Conservation (phyloP, 345 rosid genomes). For the Odontarrhena argentea region DNA sequence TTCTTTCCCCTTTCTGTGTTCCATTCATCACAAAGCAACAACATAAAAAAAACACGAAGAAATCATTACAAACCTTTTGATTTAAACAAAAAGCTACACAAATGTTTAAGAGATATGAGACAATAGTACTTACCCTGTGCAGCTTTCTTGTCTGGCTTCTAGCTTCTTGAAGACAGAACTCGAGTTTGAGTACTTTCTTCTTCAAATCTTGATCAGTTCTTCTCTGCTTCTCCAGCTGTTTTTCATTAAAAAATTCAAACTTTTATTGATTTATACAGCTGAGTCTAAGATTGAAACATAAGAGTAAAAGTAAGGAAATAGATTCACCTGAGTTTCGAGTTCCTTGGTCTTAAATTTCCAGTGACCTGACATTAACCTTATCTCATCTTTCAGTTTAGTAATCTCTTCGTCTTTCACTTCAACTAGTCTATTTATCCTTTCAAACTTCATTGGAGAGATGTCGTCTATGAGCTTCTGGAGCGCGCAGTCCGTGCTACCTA, state of each 20-base stretch:
- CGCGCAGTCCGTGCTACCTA: slow-evolving; percentile 49
- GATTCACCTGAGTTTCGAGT: slow-evolving; percentile 69
- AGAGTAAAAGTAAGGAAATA: background rate
- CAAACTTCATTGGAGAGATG: slow-evolving; percentile 63
- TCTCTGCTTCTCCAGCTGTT: slow-evolving; percentile 40
- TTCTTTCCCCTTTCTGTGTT: slow-evolving; percentile 69
- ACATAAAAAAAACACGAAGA: background rate
- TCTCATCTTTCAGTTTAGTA: slow-evolving; percentile 66
- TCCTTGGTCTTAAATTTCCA: slow-evolving; percentile 84
- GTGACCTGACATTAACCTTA: slow-evolving; percentile 69
- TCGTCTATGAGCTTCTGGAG: slow-evolving; percentile 55
- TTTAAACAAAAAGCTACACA: background rate
- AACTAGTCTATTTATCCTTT: slow-evolving; percentile 57
- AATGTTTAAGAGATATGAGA: background rate
- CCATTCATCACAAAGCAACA: slow-evolving; percentile 11
- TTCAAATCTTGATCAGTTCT: slow-evolving; percentile 40
- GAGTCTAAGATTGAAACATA: background rate
- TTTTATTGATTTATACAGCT: background rate
- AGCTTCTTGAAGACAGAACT: slow-evolving; percentile 45
- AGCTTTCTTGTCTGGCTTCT: slow-evolving; percentile 72
- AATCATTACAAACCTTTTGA: background rate
- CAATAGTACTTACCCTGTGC: slow-evolving; percentile 53
- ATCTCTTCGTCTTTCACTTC: slow-evolving; percentile 66
- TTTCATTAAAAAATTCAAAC: slow-evolving; percentile 10
- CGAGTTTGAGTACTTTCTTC: slow-evolving; percentile 41